phyloP scores from a whole-genome alignment of 805 yeast genomes.

The Lipomyces anomalus region DNA sequence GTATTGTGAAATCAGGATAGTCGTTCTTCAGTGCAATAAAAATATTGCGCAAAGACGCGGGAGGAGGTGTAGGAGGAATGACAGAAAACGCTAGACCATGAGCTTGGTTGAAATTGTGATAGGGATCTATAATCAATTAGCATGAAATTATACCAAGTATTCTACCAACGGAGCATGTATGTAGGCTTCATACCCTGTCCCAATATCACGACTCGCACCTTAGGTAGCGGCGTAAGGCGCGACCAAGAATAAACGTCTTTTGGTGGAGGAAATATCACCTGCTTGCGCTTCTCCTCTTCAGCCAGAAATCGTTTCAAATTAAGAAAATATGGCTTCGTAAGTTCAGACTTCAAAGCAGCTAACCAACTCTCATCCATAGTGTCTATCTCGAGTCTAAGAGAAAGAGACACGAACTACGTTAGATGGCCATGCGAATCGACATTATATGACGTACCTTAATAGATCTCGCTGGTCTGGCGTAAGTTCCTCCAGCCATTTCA shows the following conservation, averaged over 20 bases:
- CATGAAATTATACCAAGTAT: not conserved
- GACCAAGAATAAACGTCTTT: conserved; percentile 88
- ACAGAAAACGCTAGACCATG: conserved; percentile 96
- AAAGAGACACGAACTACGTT: conserved; percentile 3
- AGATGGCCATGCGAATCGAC: conserved; percentile 10
- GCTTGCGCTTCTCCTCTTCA: conserved; percentile 40
- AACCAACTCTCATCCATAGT: conserved; percentile 80
- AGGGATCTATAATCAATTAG: no score
- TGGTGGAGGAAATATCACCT: conserved; percentile 70
- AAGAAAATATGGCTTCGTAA: conserved; percentile 80
- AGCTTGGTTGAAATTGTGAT: conserved; percentile 88
- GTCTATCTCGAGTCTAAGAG: conserved; percentile 49
- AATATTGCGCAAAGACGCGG: conserved; percentile 82
- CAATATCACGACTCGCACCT: conserved; percentile 69
- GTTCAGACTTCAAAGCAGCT: conserved; percentile 55
- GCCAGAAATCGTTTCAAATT: conserved; percentile 59
- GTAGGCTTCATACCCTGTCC: conserved; percentile 72
- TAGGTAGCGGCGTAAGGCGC: conserved; percentile 66
- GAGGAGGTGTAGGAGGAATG: conserved; percentile 74
- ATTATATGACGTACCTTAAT: conserved; percentile 39
- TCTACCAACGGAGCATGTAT: not conserved
- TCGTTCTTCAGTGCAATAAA: conserved; percentile 66
- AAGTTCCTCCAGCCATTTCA: conserved; percentile 46
- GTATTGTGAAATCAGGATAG: conserved; percentile 61
- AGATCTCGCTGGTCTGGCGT: conserved; percentile 46